Conservation (phyloP, 345 rosid species). For the Rhodomyrtus tomentosa region DNA sequence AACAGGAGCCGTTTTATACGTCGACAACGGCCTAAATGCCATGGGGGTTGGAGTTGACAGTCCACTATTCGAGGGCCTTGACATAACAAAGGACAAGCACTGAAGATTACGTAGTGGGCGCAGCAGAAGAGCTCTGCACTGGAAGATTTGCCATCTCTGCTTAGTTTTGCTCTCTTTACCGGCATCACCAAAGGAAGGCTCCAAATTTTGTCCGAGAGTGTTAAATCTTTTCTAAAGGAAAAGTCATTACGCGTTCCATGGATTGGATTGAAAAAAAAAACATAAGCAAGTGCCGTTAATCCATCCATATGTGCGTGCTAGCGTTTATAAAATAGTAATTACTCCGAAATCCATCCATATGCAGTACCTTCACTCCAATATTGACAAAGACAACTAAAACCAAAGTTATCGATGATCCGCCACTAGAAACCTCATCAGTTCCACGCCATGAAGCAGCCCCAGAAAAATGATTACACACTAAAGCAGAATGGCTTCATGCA, state of each 20-base stretch:
- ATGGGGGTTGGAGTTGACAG: slow-evolving; percentile 95
- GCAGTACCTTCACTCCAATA: neutral
- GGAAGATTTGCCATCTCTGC: neutral
- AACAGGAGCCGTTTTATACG: slow-evolving; percentile 77
- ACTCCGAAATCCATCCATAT: neutral
- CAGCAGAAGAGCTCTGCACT: neutral
- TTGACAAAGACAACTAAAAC: neutral
- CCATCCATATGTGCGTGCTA: neutral
- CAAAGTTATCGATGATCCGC: neutral
- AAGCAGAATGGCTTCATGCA: neutral
- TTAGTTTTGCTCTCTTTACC: neutral
- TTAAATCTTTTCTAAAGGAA: neutral
- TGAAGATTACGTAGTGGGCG: slow-evolving; percentile 4
- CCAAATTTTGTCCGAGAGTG: neutral
- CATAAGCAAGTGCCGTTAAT: neutral
- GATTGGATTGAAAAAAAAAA: neutral
- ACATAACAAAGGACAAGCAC: slow-evolving; percentile 42
- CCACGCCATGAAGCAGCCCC: neutral
- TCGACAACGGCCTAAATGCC: slow-evolving; percentile 90
- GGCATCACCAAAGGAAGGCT: neutral
- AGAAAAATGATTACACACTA: neutral
- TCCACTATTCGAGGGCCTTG: slow-evolving; percentile 67
- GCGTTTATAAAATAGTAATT: neutral
- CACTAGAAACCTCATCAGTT: neutral
- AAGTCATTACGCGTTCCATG: neutral